These are phyloP conservation scores for Boletus mariae DNA, from an alignment of 1,284 basidiomycete genomes.

Conservation along the genomic window DNA sequence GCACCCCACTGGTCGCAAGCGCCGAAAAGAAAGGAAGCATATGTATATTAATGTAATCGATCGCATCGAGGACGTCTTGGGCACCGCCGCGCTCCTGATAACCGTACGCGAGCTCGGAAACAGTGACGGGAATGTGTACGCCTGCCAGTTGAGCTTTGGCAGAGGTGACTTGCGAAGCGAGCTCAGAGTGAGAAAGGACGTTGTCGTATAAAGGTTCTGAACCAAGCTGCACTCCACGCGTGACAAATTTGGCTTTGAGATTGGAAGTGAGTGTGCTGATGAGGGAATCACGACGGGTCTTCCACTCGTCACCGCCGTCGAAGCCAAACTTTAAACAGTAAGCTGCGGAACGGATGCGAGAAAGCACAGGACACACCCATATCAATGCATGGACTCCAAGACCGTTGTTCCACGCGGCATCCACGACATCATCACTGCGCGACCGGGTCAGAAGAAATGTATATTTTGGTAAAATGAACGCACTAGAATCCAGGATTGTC, in stretches of 20 bases:
- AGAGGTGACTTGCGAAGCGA: slow-evolving; percentile 54
- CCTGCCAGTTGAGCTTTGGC: slow-evolving; percentile 50
- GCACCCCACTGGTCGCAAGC: slow-evolving; percentile 38
- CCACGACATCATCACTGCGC: slow-evolving; percentile 61
- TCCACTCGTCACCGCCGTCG: slow-evolving; percentile 53
- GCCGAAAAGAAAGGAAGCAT: slow-evolving; percentile 71
- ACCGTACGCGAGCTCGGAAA: slow-evolving; percentile 49
- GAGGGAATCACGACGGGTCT: slow-evolving; percentile 50
- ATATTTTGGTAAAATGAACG: slow-evolving; percentile 18
- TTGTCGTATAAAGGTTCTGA: slow-evolving; percentile 70
- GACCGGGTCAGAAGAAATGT: neutral
- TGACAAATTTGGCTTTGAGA: slow-evolving; percentile 64
- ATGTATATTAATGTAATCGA: slow-evolving; percentile 68
- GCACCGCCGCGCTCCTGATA: slow-evolving; percentile 52
- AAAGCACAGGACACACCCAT: slow-evolving; percentile 47
- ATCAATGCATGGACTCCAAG: slow-evolving; percentile 73
- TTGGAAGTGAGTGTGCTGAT: slow-evolving; percentile 57
- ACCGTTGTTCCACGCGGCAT: slow-evolving; percentile 67
- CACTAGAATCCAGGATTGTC: slow-evolving; percentile 65
- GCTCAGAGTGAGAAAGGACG: slow-evolving; percentile 47
- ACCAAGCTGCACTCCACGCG: slow-evolving; percentile 67
- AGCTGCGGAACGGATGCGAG: neutral
- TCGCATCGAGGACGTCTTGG: slow-evolving; percentile 55
- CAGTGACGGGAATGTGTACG: slow-evolving; percentile 64
- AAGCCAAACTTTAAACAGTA: slow-evolving; percentile 54